Conservation (phyloP, 306 rosid species). For the Canavalia gladiata region DNA sequence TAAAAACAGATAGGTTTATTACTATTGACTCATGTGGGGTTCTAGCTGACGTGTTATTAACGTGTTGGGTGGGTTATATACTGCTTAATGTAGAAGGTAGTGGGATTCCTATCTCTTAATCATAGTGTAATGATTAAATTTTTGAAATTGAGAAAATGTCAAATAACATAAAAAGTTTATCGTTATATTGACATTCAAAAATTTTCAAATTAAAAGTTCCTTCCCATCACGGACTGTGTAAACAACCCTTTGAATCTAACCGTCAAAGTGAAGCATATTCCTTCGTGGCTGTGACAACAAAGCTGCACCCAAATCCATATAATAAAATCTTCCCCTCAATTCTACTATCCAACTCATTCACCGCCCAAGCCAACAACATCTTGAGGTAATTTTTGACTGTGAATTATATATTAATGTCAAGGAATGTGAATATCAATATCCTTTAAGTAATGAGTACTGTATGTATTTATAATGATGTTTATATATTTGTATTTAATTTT, state of each 20-base stretch:
- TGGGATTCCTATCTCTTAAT: conserved; percentile 26
- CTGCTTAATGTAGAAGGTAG: background rate
- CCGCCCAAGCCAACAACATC: conserved; percentile 33
- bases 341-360: background rate
- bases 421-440: no score
- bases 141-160: conserved; percentile 21
- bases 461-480: no score
- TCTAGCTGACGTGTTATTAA: background rate
- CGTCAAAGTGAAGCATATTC: conserved; percentile 49
- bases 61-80: conserved; percentile 12
- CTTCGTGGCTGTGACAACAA: conserved; percentile 39
- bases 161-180: conserved; percentile 37
- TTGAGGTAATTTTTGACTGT: no score
- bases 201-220: conserved; percentile 49
- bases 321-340: background rate
- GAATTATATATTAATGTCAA: no score
- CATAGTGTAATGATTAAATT: conserved; percentile 29
- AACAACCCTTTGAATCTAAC: conserved; percentile 19
- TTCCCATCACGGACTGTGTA: background rate
- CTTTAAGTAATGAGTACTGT: no score
- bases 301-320: background rate
- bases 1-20: conserved; percentile 4
- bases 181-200: conserved; percentile 42
- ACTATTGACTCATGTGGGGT: background rate
- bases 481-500: no score